These are phyloP conservation scores for Suhomyces canberraensis DNA, from an alignment of 805 yeast genomes.

Conservation along the genomic window DNA sequence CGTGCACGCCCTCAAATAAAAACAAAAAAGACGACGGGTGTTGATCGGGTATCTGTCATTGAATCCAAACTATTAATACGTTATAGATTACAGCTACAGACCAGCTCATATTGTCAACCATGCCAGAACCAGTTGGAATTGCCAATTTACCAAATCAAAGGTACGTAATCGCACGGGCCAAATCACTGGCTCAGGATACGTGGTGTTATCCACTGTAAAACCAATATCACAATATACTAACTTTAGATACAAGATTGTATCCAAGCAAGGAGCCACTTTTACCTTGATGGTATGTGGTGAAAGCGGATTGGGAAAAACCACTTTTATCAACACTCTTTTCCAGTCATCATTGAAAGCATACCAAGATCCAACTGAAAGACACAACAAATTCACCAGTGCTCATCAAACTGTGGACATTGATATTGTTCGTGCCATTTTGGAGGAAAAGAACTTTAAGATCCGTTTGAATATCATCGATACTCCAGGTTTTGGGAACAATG, in stretches of 20 bases:
- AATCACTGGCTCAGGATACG: too few species aligned
- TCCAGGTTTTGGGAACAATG: slow-evolving; percentile 91
- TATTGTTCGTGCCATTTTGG: slow-evolving; percentile 73
- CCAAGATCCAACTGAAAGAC: slow-evolving; percentile 52
- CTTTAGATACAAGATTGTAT: slow-evolving; percentile 64
- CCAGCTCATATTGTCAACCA: slow-evolving; percentile 10
- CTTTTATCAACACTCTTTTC: slow-evolving; percentile 81
- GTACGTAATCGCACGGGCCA: slow-evolving; percentile 37
- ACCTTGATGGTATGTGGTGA: slow-evolving; percentile 90
- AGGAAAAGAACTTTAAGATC: slow-evolving; percentile 77
- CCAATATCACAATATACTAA: too few species aligned
- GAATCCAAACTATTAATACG: background rate
- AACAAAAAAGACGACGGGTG: slow-evolving; percentile 7
- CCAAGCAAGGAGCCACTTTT: slow-evolving; percentile 71
- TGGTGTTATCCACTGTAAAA: too few species aligned
- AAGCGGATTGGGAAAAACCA: slow-evolving; percentile 89
- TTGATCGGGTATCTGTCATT: slow-evolving; percentile 1
- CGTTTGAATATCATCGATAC: slow-evolving; percentile 83
- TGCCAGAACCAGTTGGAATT: slow-evolving; percentile 64
- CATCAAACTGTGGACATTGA: slow-evolving; percentile 76
- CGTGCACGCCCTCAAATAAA: slow-evolving; percentile 3
- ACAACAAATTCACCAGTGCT: slow-evolving; percentile 51
- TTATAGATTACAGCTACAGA: background rate
- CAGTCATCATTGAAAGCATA: slow-evolving; percentile 67
- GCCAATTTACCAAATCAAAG: slow-evolving; percentile 74